Evolutionary conservation across 805 yeast genomes (phyloP), one percentile per base, ranked within the genome.

Genomic region (Debaryomyces castellii): DNA sequence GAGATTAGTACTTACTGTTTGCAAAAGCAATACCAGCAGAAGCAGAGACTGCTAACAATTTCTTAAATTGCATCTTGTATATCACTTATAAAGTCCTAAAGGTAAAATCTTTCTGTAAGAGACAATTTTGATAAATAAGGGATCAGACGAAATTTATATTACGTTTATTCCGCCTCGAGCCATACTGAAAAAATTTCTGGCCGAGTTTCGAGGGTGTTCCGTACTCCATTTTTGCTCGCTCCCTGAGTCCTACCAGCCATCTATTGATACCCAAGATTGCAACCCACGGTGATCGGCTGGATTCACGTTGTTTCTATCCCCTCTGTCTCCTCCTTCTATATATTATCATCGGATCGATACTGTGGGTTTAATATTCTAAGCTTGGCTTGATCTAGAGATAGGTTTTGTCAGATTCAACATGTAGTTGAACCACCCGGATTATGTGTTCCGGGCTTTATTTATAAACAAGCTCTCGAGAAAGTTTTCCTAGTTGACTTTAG

Each of bases 31-130:
- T 54, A 50, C 79, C 78, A 54, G 78, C 74, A 41, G 79, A 51
- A 57, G 83, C 76, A 55, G 77, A 72, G 53, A 73, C 59, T 50
- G 75, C 68, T 53, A 78, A 59, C 60, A 77, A 58, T 51, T 78
- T 67, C 68, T 74, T 80, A 70, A 79, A 69, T 73, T 79, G 85
- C 86, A 82, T 81, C 49, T 12, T 35, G 16, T 35, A 43, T 44
- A 39, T 41, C 27, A 30, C 34, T 30, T 16, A 17, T 30, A 30
- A 30, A 30, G 34, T 30, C 34, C 20, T 14, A 25, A 34, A 43
- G 40, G 39, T 41, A 41, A 20, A 24, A 40, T 16, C 20, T 20
- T 40, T n/a, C 17, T 46, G 32, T 28, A 52, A 48, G 43, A 38
- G 46, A 40, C 38, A 43, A 44, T 40, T 27, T 40, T 30, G 25